Conservation (phyloP, 441 rosid genomes). For the Omphalea diandra region DNA sequence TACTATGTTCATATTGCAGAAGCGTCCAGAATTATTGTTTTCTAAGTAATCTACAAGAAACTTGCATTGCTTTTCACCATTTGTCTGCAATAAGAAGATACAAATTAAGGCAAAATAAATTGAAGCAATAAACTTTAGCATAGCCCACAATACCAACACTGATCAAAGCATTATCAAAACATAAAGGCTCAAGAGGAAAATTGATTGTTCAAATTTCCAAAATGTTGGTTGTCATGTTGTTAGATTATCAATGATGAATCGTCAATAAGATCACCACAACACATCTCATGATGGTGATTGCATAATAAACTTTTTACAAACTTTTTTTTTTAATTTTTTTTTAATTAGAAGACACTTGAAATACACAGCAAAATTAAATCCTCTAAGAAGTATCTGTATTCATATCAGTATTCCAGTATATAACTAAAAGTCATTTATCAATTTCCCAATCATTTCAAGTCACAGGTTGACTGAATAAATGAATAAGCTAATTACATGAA, state of each 20-base stretch:
- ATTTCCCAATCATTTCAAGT: background rate
- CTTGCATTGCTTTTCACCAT: constrained; percentile 80
- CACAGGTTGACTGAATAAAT: background rate
- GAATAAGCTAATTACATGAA: background rate
- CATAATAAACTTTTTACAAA: background rate
- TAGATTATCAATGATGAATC: background rate
- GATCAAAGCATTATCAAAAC: background rate
- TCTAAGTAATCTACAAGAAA: constrained; percentile 56
- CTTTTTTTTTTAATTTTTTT: background rate
- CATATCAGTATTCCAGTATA: background rate
- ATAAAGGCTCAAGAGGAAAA: background rate
- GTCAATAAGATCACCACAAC: background rate
- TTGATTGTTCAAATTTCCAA: background rate
- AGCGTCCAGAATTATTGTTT: constrained; percentile 37
- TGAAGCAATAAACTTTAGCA: constrained; percentile 9
- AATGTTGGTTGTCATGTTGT: background rate
- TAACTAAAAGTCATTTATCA: background rate
- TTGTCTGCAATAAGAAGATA: constrained; percentile 48
- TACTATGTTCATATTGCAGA: constrained; percentile 49
- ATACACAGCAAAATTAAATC: background rate
- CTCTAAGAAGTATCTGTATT: background rate
- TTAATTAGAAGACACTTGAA: background rate
- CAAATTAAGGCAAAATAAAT: background rate
- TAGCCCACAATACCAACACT: background rate
- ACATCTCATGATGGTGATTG: background rate